Percentiles rank a stretch among this genome's conserved stretches.
Evolutionary conservation across 1,284 basidiomycete genomes (phyloP).

Genomic region (Ustilago sp.): DNA sequence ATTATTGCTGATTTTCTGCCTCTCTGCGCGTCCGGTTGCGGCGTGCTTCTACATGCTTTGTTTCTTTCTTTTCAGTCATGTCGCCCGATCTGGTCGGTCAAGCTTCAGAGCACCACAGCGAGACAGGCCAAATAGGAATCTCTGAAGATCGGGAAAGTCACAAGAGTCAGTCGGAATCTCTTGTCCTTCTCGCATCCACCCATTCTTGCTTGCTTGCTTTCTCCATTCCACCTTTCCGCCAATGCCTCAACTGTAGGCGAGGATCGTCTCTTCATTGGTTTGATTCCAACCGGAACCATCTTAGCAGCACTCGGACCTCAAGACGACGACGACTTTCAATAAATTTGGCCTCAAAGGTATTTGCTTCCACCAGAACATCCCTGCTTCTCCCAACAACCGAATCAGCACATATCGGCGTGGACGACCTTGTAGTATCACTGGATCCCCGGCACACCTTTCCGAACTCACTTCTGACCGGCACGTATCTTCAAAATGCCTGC

Average conservation of each 20-base stretch:
- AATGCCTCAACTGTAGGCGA: not conserved
- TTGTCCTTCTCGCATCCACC: constrained; percentile 14
- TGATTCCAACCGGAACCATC: no score
- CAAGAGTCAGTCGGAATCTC: constrained; percentile 14
- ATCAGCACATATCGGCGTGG: not conserved
- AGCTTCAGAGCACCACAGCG: not conserved
- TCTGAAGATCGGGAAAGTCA: constrained; percentile 14
- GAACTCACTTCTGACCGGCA: not conserved
- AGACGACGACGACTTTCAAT: no score
- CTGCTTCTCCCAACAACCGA: not conserved
- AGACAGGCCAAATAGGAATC: not conserved
- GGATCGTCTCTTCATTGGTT: no score
- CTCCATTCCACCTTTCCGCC: constrained; percentile 24
- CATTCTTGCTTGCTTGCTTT: constrained; percentile 8
- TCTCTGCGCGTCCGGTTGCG: constrained; percentile 7
- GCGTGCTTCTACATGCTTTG: constrained; percentile 5
- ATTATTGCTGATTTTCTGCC: not conserved
- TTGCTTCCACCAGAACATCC: not conserved
- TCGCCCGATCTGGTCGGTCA: constrained; percentile 5
- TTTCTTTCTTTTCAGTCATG: constrained; percentile 1
- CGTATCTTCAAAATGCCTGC: constrained; percentile 25
- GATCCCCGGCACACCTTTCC: not conserved
- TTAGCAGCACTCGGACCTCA: no score
- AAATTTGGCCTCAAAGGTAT: not conserved
- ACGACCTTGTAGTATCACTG: constrained; percentile 1